phyloP scores from a whole-genome alignment of 768 basidiomycete genomes.

The Tylopilus subfusipes region DNA sequence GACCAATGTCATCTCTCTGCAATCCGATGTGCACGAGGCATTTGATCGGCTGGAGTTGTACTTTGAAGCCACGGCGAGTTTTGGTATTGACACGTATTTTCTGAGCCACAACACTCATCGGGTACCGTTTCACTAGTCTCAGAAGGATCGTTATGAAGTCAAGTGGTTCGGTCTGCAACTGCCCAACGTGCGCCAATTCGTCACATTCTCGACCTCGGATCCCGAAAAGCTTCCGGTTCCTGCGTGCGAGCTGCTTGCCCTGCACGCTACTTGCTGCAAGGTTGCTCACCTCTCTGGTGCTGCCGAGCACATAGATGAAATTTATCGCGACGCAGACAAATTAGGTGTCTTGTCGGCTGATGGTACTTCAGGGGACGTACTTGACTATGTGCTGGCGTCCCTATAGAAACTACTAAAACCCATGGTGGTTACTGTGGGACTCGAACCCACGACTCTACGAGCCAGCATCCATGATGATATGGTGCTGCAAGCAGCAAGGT shows the following conservation, averaged over 20 bases:
- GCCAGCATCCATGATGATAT: too few relatives aligned
- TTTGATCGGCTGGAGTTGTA: constrained; percentile 5
- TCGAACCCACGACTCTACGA: too few relatives aligned
- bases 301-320: constrained; percentile 10
- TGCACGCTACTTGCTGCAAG: constrained; percentile 23
- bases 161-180: neutral
- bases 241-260: constrained; percentile 4
- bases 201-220: neutral
- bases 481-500: too few relatives aligned
- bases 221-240: constrained; percentile 10
- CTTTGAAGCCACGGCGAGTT: constrained; percentile 8
- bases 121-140: neutral
- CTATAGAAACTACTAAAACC: neutral
- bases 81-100: neutral
- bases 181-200: neutral
- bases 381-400: neutral
- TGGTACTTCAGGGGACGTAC: neutral
- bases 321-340: constrained; percentile 3
- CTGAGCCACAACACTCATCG: neutral
- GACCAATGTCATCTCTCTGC: constrained; percentile 4
- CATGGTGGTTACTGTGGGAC: too few relatives aligned
- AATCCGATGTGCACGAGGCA: neutral
- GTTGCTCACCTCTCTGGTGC: constrained; percentile 25
- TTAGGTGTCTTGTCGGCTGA: neutral
- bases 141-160: constrained; percentile 4